These are phyloP conservation scores for Geosmithia flava DNA, from an alignment of 2,329 filamentous ascomycete species.

Conservation along the genomic window DNA sequence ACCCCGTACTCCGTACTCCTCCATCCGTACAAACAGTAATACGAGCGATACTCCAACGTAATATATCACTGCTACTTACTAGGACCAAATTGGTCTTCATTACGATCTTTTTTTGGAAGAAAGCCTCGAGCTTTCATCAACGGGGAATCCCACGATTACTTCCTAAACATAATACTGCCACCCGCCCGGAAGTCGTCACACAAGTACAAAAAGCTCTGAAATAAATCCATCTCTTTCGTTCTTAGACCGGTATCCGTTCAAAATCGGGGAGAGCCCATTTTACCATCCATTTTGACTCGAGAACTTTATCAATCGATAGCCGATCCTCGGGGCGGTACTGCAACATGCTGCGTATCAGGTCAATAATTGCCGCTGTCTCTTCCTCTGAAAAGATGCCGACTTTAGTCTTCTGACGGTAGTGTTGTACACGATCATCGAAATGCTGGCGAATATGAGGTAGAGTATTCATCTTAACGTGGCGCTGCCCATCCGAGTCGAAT, in stretches of 20 bases:
- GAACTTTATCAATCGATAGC: conserved; percentile 13
- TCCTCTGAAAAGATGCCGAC: conserved; percentile 6
- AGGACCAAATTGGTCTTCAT: no score
- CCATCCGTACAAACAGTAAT: no score
- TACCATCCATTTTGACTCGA: conserved; percentile 19
- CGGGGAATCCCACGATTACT: no score
- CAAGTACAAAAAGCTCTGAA: no score
- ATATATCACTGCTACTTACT: no score
- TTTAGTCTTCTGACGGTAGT: conserved; percentile 1
- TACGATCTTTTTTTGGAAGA: no score
- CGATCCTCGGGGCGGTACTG: conserved; percentile 5
- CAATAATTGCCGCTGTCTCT: conserved; percentile 1
- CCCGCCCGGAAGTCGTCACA: no score
- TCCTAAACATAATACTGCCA: no score
- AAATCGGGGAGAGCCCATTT: conserved; percentile 12
- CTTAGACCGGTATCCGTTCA: no score
- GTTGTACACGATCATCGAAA: conserved; percentile 1
- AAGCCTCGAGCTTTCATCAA: no score
- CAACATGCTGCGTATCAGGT: conserved; percentile 4
- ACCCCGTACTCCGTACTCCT: no score
- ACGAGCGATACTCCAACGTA: no score
- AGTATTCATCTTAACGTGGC: background rate
- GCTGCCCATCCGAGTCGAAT: conserved; percentile 2
- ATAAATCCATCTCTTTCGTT: background rate
- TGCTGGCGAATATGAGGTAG: background rate